Percentiles rank a stretch among this genome's conserved stretches.
phyloP scores from a whole-genome alignment of 2,329 filamentous ascomycete species.

The Sphaerulina musiva region DNA sequence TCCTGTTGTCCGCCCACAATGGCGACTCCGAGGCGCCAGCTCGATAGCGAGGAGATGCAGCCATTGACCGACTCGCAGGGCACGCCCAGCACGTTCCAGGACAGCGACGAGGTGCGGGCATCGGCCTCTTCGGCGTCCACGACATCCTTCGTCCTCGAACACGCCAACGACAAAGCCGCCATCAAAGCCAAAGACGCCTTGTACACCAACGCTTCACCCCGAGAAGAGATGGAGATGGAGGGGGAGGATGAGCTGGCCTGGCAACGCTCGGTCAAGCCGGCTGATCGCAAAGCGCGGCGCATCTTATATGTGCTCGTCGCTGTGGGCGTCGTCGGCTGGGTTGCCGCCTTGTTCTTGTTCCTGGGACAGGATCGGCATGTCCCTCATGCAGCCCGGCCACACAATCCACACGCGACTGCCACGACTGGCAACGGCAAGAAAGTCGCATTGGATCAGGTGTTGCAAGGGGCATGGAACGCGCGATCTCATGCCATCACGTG shows the following conservation, averaged over 20 bases:
- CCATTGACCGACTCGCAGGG: slow-evolving; percentile 37
- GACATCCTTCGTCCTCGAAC: slow-evolving; percentile 74
- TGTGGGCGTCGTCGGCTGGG: slow-evolving; percentile 61
- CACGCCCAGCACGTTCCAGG: slow-evolving; percentile 30
- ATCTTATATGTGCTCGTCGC: slow-evolving; percentile 55
- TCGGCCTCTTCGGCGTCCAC: slow-evolving; percentile 75
- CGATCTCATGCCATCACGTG: slow-evolving; percentile 62
- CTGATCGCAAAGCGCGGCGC: slow-evolving; percentile 60
- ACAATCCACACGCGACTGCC: slow-evolving; percentile 61
- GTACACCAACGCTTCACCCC: slow-evolving; percentile 33
- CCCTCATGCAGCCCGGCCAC: slow-evolving; percentile 56
- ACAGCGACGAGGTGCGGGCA: slow-evolving; percentile 29
- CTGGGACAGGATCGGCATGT: slow-evolving; percentile 59
- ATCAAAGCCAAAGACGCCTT: slow-evolving; percentile 44
- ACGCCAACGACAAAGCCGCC: slow-evolving; percentile 54
- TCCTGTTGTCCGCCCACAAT: neutral
- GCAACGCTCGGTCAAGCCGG: slow-evolving; percentile 41
- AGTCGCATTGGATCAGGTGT: slow-evolving; percentile 65
- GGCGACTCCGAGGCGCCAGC: slow-evolving; percentile 1
- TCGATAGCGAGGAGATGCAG: slow-evolving; percentile 39
- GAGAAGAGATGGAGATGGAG: slow-evolving; percentile 42
- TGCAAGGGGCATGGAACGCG: slow-evolving; percentile 60
- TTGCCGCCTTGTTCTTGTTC: slow-evolving; percentile 61
- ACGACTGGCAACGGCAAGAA: slow-evolving; percentile 61
- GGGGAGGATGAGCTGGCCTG: slow-evolving; percentile 47